phyloP scores from a whole-genome alignment of 2,329 filamentous ascomycete species.

The Arthrobotrys conoides region DNA sequence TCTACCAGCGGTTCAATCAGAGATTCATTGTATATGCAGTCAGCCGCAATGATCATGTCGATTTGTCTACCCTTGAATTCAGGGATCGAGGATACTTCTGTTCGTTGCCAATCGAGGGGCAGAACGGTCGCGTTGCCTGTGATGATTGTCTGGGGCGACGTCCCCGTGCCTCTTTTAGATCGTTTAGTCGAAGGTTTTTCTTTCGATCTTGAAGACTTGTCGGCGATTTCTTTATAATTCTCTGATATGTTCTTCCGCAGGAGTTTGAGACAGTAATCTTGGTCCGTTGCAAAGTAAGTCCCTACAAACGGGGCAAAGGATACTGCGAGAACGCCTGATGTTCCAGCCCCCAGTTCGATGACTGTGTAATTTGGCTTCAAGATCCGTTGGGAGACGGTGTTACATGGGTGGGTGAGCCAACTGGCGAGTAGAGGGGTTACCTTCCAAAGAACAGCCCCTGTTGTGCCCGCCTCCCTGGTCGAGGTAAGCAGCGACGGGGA shows the following conservation, averaged over 20 bases:
- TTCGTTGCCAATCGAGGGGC: slow-evolving; percentile 86
- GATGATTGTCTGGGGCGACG: slow-evolving; percentile 1
- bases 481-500: slow-evolving; percentile 86
- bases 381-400: slow-evolving; percentile 73
- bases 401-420: slow-evolving; percentile 78
- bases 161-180: slow-evolving; percentile 48
- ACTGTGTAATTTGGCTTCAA: slow-evolving; percentile 74
- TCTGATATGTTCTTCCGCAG: slow-evolving; percentile 81
- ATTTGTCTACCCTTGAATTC: slow-evolving; percentile 70
- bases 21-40: slow-evolving; percentile 95
- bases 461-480: slow-evolving; percentile 79
- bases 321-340: slow-evolving; percentile 83
- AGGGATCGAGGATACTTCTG: slow-evolving; percentile 69
- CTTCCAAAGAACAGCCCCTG: slow-evolving; percentile 87
- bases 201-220: slow-evolving; percentile 15
- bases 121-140: slow-evolving; percentile 71
- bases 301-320: slow-evolving; percentile 74
- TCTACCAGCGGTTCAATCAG: slow-evolving; percentile 85
- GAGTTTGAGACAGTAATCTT: slow-evolving; percentile 83
- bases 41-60: slow-evolving; percentile 84
- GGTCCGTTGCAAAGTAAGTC: slow-evolving; percentile 86
- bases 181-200: slow-evolving; percentile 42
- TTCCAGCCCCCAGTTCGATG: slow-evolving; percentile 89
- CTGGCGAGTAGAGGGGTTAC: slow-evolving; percentile 85
- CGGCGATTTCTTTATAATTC: slow-evolving; percentile 68